Conservation (phyloP, 495 filamentous ascomycete genomes). For the Letharia lupina region DNA sequence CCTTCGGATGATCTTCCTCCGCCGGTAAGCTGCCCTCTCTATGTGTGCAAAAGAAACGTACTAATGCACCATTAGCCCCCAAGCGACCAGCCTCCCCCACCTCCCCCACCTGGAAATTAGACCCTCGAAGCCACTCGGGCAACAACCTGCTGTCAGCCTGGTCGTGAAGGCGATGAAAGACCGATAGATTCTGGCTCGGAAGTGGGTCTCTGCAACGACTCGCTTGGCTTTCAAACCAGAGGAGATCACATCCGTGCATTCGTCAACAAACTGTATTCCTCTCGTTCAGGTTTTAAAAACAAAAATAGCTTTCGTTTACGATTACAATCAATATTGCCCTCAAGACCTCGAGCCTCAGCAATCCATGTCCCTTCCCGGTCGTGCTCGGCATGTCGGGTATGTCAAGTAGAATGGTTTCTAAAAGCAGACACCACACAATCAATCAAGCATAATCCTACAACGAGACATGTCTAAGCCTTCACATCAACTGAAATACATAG, state of each 20-base stretch:
- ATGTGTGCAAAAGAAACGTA: not conserved
- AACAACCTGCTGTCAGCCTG: not conserved
- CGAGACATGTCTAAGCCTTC: not conserved
- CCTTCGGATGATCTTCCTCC: slow-evolving; percentile 59
- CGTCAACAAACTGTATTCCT: not conserved
- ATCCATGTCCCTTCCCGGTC: not conserved
- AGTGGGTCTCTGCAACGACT: not conserved
- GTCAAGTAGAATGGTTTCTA: not conserved
- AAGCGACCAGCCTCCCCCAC: slow-evolving; percentile 64
- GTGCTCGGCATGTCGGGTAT: not conserved
- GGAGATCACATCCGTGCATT: not conserved
- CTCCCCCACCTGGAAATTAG: slow-evolving; percentile 55
- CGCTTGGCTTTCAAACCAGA: not conserved
- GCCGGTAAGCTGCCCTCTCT: slow-evolving; percentile 35
- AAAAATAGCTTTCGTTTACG: too few species aligned
- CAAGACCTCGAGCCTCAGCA: too few species aligned
- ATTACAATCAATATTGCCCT: too few species aligned
- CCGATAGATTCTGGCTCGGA: not conserved
- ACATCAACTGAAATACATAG: too few species aligned
- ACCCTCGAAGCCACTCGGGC: not conserved
- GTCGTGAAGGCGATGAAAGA: not conserved
- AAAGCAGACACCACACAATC: too few species aligned
- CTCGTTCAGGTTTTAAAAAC: too few species aligned
- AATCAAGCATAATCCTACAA: not conserved
- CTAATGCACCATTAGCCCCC: slow-evolving; percentile 43